phyloP scores from a whole-genome alignment of 2,329 filamentous ascomycete species.

The Colletotrichum zoysiae region DNA sequence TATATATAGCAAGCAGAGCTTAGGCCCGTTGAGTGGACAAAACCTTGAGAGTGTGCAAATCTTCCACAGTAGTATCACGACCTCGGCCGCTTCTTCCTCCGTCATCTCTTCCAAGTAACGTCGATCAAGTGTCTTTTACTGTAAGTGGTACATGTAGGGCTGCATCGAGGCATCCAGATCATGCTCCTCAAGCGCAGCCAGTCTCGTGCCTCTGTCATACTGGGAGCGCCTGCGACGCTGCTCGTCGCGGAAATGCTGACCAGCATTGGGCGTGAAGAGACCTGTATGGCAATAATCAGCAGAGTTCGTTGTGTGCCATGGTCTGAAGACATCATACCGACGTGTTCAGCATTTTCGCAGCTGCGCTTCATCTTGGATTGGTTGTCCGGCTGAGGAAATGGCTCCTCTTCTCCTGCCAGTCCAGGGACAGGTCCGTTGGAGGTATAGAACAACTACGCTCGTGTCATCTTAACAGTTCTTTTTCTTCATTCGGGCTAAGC shows the following conservation, averaged over 20 bases:
- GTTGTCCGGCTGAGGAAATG: conserved; percentile 85
- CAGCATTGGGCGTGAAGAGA: conserved; percentile 83
- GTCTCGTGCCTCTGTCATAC: conserved; percentile 83
- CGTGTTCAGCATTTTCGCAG: conserved; percentile 86
- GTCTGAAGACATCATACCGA: conserved; percentile 68
- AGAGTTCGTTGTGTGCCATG: not conserved
- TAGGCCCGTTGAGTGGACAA: conserved; percentile 20
- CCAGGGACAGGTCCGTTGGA: conserved; percentile 61
- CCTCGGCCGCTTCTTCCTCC: conserved; percentile 1
- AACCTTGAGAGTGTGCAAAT: conserved; percentile 12
- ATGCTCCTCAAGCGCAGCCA: conserved; percentile 75
- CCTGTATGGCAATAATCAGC: conserved; percentile 58
- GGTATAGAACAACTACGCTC: conserved; percentile 64
- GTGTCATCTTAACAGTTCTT: conserved; percentile 16
- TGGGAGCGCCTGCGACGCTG: conserved; percentile 82
- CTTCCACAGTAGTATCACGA: not conserved
- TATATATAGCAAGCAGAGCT: conserved; percentile 38
- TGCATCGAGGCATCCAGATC: conserved; percentile 63
- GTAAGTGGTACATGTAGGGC: conserved; percentile 45
- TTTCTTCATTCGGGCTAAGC: not conserved
- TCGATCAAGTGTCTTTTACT: conserved; percentile 43
- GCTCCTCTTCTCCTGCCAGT: conserved; percentile 77
- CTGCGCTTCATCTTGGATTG: conserved; percentile 88
- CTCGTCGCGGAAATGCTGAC: conserved; percentile 79
- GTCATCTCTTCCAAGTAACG: not conserved